Evolutionary conservation across 1,284 basidiomycete species (phyloP).

Genomic region (Wolfiporia cocos): DNA sequence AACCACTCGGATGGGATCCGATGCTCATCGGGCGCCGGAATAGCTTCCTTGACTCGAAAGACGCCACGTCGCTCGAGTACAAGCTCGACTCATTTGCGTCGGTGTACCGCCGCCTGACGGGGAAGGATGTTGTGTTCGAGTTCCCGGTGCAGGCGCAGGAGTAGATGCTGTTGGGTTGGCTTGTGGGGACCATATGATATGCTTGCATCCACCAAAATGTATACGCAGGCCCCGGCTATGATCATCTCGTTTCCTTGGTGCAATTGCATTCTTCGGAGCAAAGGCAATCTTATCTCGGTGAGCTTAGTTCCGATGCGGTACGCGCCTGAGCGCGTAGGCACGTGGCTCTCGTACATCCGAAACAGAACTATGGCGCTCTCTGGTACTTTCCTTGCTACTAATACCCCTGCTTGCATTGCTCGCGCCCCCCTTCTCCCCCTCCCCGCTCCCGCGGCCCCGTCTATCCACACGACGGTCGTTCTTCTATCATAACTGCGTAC

Average conservation of each 20-base stretch:
- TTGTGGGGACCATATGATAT: conserved; percentile 26
- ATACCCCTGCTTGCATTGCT: conserved; percentile 8
- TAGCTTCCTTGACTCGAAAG: conserved; percentile 97
- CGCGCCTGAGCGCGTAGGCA: conserved; percentile 1
- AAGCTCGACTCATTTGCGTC: conserved; percentile 97
- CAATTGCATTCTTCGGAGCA: not conserved
- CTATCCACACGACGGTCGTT: conserved; percentile 17
- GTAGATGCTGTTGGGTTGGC: conserved; percentile 30
- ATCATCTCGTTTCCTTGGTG: conserved; percentile 3
- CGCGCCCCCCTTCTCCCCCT: conserved; percentile 12
- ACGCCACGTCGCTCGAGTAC: conserved; percentile 98
- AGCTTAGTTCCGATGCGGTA: conserved; percentile 3
- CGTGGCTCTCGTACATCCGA: conserved; percentile 6
- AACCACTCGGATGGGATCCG: too few species aligned
- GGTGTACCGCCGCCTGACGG: conserved; percentile 91
- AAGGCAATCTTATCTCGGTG: conserved; percentile 7
- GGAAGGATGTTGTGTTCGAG: conserved; percentile 91
- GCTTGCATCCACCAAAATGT: conserved; percentile 26
- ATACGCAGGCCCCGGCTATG: conserved; percentile 21
- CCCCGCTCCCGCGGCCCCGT: conserved; percentile 18
- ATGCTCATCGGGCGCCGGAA: too few species aligned
- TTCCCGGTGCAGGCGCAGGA: conserved; percentile 72
- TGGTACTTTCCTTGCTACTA: conserved; percentile 6
- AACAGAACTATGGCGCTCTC: conserved; percentile 5
- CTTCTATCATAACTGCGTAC: conserved; percentile 27